Percentiles rank a stretch among this genome's conserved stretches.
Evolutionary conservation across 106 monocot species (phyloP).

Genomic region (Dactylorhiza incarnata): DNA sequence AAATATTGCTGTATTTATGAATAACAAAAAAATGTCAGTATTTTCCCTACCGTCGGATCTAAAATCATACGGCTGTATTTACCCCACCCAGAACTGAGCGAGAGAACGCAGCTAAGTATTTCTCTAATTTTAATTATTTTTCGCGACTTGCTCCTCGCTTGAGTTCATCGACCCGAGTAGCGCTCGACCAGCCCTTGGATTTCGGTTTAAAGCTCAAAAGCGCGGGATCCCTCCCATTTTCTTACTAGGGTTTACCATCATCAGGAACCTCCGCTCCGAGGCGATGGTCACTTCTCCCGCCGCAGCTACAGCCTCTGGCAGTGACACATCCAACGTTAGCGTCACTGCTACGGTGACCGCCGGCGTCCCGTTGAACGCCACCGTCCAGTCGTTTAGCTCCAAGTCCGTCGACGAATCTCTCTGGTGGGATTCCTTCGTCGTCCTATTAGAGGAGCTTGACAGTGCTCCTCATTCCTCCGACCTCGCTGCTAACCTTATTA

Average conservation of each 20-base stretch:
- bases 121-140: too few relatives aligned
- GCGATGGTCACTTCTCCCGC: not conserved
- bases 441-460: slow-evolving; percentile 69
- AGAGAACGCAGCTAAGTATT: too few relatives aligned
- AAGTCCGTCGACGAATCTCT: slow-evolving; percentile 46
- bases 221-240: not conserved
- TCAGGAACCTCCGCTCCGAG: not conserved
- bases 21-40: too few relatives aligned
- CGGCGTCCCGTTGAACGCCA: slow-evolving; percentile 12
- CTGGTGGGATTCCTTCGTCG: slow-evolving; percentile 84
- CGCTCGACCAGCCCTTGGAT: too few relatives aligned
- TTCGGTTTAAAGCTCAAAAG: too few relatives aligned
- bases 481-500: slow-evolving; percentile 36
- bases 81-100: too few relatives aligned
- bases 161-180: too few relatives aligned
- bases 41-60: too few relatives aligned
- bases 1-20: too few relatives aligned
- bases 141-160: too few relatives aligned
- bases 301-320: not conserved
- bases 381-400: slow-evolving; percentile 10
- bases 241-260: slow-evolving; percentile 1
- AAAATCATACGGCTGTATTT: too few relatives aligned
- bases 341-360: slow-evolving; percentile 16
- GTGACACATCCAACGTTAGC: not conserved
- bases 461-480: slow-evolving; percentile 29